Conservation (phyloP, 2,329 filamentous ascomycete genomes). For the Exophiala sp. region DNA sequence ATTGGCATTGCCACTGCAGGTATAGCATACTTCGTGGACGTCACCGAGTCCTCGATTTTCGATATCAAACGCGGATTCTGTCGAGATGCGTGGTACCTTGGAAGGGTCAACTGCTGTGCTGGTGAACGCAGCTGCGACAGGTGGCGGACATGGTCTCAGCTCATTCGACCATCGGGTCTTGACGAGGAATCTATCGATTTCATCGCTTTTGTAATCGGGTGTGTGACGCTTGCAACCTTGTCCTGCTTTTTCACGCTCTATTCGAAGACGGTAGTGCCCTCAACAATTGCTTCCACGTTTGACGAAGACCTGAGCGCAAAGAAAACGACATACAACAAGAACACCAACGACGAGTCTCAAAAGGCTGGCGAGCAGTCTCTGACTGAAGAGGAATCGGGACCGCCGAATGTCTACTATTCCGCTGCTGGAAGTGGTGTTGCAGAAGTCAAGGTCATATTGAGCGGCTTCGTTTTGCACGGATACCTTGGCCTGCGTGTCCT, state of each 20-base stretch:
- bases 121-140: constrained; percentile 53
- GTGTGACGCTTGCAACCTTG: constrained; percentile 64
- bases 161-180: constrained; percentile 52
- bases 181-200: constrained; percentile 68
- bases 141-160: constrained; percentile 65
- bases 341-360: constrained; percentile 46
- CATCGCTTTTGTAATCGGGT: constrained; percentile 67
- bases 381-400: constrained; percentile 34
- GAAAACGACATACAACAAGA: constrained; percentile 30
- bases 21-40: constrained; percentile 83
- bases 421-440: constrained; percentile 94
- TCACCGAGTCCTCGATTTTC: constrained; percentile 80
- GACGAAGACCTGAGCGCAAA: constrained; percentile 84
- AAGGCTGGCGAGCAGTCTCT: constrained; percentile 37
- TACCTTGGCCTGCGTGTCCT: constrained; percentile 88
- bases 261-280: constrained; percentile 93
- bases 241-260: constrained; percentile 78
- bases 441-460: constrained; percentile 96
- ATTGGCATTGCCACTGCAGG: constrained; percentile 82
- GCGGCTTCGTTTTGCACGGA: constrained; percentile 92
- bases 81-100: constrained; percentile 65
- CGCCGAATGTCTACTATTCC: constrained; percentile 72
- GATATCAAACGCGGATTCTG: constrained; percentile 93
- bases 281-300: constrained; percentile 72
- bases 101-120: constrained; percentile 64